These are phyloP conservation scores for Hippophae rhamnoides DNA, from an alignment of 306 rosid genomes.

Conservation along the genomic window DNA sequence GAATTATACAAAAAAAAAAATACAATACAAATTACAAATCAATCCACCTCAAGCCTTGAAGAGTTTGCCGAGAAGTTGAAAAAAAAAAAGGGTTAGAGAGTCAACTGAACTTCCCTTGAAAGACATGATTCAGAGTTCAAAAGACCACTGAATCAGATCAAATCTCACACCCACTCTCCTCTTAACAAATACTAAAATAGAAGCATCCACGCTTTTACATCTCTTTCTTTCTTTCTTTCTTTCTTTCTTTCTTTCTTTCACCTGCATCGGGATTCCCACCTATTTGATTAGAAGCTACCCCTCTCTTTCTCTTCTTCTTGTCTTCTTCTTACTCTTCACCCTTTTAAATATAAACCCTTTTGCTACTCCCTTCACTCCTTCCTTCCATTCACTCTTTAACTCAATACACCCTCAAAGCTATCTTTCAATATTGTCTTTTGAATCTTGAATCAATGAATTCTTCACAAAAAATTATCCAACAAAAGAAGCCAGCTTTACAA, in stretches of 20 bases:
- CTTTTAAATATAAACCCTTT: constrained; percentile 15
- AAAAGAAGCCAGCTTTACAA: constrained; percentile 21
- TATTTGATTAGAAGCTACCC: constrained; percentile 39
- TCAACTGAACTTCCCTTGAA: constrained; percentile 31
- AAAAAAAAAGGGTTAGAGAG: constrained; percentile 4
- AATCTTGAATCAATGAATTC: constrained; percentile 19
- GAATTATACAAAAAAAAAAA: no score
- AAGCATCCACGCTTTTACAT: constrained; percentile 44
- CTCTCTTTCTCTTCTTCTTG: constrained; percentile 19
- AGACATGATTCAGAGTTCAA: constrained; percentile 33
- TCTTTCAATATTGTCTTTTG: background rate
- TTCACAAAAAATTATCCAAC: constrained; percentile 19
- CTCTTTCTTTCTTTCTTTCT: constrained; percentile 15
- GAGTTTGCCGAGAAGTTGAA: constrained; percentile 1
- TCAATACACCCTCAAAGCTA: constrained; percentile 1
- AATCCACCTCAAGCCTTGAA: background rate
- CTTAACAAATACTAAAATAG: constrained; percentile 13
- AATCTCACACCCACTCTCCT: constrained; percentile 7
- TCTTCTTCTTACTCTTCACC: constrained; percentile 17
- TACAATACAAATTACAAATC: no score
- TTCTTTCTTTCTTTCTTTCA: constrained; percentile 14
- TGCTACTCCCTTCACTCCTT: constrained; percentile 1
- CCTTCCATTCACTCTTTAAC: no score
- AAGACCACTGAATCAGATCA: constrained; percentile 11
- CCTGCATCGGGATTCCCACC: constrained; percentile 40